A percentile compares a stretch with the other conserved stretches of the same genome.
phyloP scores from a whole-genome alignment of 176 grass and related monocot genomes.

The Hyparrhenia diplandra region DNA sequence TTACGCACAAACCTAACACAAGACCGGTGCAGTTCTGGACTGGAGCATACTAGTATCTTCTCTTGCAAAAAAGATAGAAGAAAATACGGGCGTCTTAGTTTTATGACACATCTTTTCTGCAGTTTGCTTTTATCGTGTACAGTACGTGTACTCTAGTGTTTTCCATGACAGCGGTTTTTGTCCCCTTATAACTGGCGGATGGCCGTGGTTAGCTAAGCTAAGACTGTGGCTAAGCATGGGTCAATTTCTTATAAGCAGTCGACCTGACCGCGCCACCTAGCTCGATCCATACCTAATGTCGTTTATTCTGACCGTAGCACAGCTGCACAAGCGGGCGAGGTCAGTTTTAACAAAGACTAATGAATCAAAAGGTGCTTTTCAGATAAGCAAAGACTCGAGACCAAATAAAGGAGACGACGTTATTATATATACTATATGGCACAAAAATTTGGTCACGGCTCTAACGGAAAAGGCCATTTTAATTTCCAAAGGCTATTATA shows the following conservation, averaged over 20 bases:
- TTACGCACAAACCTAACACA: not conserved
- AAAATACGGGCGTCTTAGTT: not conserved
- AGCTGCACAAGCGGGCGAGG: not conserved
- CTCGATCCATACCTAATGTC: not conserved
- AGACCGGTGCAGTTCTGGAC: not conserved
- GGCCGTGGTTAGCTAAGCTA: conserved; percentile 3
- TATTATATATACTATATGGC: not conserved
- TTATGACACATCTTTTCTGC: not conserved
- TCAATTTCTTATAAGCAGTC: not conserved
- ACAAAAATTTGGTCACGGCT: not conserved
- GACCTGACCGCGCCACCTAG: conserved; percentile 23
- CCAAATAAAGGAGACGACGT: not conserved
- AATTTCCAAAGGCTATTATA: not conserved
- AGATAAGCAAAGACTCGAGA: conserved; percentile 28
- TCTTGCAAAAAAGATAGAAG: not conserved
- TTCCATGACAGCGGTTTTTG: not conserved
- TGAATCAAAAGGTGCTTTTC: conserved; percentile 22
- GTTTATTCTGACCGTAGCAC: conserved; percentile 26
- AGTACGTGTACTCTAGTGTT: not conserved
- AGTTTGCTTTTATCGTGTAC: not conserved
- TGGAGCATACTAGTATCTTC: not conserved
- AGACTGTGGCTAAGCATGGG: not conserved
- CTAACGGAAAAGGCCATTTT: not conserved
- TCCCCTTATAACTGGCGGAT: not conserved
- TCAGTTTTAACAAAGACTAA: conserved; percentile 51